phyloP scores from a whole-genome alignment of 257 asterid species.

The Primulina huaijiensis region DNA sequence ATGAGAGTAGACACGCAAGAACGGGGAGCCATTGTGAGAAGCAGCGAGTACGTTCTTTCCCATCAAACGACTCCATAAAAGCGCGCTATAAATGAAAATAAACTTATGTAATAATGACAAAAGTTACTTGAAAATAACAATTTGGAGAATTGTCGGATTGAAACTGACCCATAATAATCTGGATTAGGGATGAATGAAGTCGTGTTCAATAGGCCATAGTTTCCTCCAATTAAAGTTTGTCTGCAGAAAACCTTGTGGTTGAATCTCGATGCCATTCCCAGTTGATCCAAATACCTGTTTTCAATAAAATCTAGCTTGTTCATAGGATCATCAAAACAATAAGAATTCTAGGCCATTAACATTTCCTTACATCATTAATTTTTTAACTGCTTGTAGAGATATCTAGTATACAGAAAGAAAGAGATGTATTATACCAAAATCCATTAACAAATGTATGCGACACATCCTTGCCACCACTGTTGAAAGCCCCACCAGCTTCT shows the following conservation, averaged over 20 bases:
- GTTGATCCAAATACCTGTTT: slow-evolving; percentile 83
- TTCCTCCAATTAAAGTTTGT: slow-evolving; percentile 83
- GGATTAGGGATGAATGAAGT: slow-evolving; percentile 73
- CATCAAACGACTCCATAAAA: slow-evolving; percentile 78
- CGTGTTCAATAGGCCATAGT: slow-evolving; percentile 73
- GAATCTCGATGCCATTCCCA: slow-evolving; percentile 79
- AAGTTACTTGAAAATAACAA: background rate
- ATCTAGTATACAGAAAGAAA: background rate
- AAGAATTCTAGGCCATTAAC: no score
- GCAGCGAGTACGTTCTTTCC: slow-evolving; percentile 59
- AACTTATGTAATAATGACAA: background rate
- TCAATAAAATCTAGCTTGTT: background rate
- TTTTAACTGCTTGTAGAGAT: background rate
- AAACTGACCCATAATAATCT: slow-evolving; percentile 72
- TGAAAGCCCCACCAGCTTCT: slow-evolving; percentile 88
- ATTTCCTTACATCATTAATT: no score
- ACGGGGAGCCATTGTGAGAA: slow-evolving; percentile 54
- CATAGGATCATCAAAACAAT: background rate
- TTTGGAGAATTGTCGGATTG: background rate
- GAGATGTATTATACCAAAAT: slow-evolving; percentile 52
- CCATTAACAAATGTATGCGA: slow-evolving; percentile 72
- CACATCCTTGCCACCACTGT: slow-evolving; percentile 76
- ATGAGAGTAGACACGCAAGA: slow-evolving; percentile 64
- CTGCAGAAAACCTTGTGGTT: slow-evolving; percentile 81
- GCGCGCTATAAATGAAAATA: slow-evolving; percentile 42